phyloP scores from a whole-genome alignment of 2,329 filamentous ascomycete genomes.

The Ascocoryne sarcoides region DNA sequence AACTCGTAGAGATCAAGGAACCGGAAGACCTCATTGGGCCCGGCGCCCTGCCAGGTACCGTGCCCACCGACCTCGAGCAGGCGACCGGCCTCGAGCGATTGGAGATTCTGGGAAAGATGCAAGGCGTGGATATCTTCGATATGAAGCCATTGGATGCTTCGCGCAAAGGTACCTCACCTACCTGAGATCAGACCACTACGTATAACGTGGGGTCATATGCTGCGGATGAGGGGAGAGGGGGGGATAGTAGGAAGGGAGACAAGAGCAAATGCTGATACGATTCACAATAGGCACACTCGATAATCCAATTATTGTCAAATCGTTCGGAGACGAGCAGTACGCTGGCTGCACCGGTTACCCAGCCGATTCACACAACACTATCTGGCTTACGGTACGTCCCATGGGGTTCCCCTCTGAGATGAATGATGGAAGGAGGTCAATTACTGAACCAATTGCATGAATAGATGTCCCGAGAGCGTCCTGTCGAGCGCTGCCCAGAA shows the following conservation, averaged over 20 bases:
- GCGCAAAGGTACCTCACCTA: slow-evolving; percentile 57
- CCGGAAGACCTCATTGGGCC: slow-evolving; percentile 78
- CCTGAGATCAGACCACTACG: slow-evolving; percentile 10
- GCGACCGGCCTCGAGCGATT: slow-evolving; percentile 96
- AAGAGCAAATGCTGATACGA: background rate
- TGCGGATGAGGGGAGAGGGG: background rate
- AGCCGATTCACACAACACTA: slow-evolving; percentile 81
- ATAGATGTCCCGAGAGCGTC: slow-evolving; percentile 79
- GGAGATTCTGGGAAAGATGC: slow-evolving; percentile 98
- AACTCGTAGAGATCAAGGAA: slow-evolving; percentile 69
- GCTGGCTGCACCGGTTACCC: slow-evolving; percentile 92
- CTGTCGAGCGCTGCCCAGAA: slow-evolving; percentile 90
- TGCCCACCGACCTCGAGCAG: slow-evolving; percentile 93
- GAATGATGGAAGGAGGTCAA: too few relatives aligned
- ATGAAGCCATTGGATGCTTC: slow-evolving; percentile 93
- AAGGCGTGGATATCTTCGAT: slow-evolving; percentile 95
- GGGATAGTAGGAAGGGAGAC: background rate
- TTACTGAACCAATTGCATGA: background rate
- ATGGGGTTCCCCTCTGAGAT: background rate
- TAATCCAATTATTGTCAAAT: slow-evolving; percentile 83
- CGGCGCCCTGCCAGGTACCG: slow-evolving; percentile 70
- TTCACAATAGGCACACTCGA: slow-evolving; percentile 65
- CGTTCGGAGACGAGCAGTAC: slow-evolving; percentile 93
- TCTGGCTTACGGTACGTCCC: slow-evolving; percentile 75
- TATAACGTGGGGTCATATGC: background rate